Conservation (phyloP, 805 yeast species). For the Scheffersomyces lignosus region DNA sequence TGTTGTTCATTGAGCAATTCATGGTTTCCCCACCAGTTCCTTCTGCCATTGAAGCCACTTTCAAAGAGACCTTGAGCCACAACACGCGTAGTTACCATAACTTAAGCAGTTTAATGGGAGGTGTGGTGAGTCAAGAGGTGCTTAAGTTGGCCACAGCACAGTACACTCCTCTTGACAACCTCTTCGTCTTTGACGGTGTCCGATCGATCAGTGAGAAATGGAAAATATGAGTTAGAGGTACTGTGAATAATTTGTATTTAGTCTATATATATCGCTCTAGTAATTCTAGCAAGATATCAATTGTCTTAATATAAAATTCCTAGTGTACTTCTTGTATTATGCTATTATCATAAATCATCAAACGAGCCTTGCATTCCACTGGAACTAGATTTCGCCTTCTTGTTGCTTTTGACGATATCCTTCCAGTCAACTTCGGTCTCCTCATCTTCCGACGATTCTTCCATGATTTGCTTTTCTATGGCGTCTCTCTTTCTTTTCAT, state of each 20-base stretch:
- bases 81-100: slow-evolving; percentile 53
- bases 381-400: slow-evolving; percentile 50
- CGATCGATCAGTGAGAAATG: slow-evolving; percentile 47
- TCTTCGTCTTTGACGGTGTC: slow-evolving; percentile 73
- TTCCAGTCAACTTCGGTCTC: slow-evolving; percentile 82
- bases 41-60: slow-evolving; percentile 14
- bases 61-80: slow-evolving; percentile 37
- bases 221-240: slow-evolving; percentile 32
- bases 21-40: slow-evolving; percentile 13
- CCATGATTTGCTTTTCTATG: slow-evolving; percentile 52
- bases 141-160: slow-evolving; percentile 76
- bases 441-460: slow-evolving; percentile 44
- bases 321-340: not conserved
- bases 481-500: slow-evolving; percentile 66
- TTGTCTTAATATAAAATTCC: not conserved
- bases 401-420: slow-evolving; percentile 65
- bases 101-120: slow-evolving; percentile 73
- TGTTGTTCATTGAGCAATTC: slow-evolving; percentile 16
- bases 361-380: slow-evolving; percentile 55
- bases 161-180: slow-evolving; percentile 73
- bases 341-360: slow-evolving; percentile 42
- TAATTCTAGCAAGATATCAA: too few relatives aligned
- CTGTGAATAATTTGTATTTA: too few relatives aligned
- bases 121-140: slow-evolving; percentile 82
- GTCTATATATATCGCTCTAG: too few relatives aligned